Percentiles rank a stretch among this genome's conserved stretches.
These are phyloP conservation scores for Polytolypa hystricis DNA, from an alignment of 2,329 filamentous ascomycete genomes.

Conservation along the genomic window DNA sequence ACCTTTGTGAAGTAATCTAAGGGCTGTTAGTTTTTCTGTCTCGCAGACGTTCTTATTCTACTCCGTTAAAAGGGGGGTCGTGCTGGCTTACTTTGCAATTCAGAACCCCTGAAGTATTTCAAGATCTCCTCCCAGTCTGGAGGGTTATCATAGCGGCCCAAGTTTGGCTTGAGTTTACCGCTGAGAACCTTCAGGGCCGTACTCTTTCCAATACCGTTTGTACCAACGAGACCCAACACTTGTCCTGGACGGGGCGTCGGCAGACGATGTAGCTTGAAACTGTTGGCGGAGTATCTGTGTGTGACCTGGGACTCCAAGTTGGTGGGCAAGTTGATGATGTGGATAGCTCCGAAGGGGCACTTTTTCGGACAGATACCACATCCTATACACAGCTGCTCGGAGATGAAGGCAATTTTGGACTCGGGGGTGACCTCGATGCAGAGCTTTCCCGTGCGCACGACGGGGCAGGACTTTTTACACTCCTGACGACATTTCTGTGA, in stretches of 20 bases:
- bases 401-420: slow-evolving; percentile 96
- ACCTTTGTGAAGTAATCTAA: slow-evolving; percentile 97
- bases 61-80: not conserved
- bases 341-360: slow-evolving; percentile 96
- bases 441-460: slow-evolving; percentile 92
- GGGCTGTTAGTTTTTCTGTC: too few species aligned
- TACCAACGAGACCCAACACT: slow-evolving; percentile 91
- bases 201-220: slow-evolving; percentile 99
- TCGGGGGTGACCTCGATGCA: slow-evolving; percentile 86
- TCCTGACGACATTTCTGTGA: slow-evolving; percentile 94
- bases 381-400: slow-evolving; percentile 88
- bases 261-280: slow-evolving; percentile 96
- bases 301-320: slow-evolving; percentile 98
- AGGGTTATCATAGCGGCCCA: slow-evolving; percentile 89
- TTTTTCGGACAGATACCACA: slow-evolving; percentile 99
- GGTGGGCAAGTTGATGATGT: slow-evolving; percentile 99
- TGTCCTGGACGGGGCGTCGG: slow-evolving; percentile 93
- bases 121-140: slow-evolving; percentile 99
- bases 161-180: slow-evolving; percentile 95
- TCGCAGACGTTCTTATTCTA: too few species aligned
- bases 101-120: slow-evolving; percentile 95
- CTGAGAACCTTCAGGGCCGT: slow-evolving; percentile 98
- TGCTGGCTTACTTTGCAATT: slow-evolving; percentile 72
- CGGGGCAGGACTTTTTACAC: slow-evolving; percentile 97
- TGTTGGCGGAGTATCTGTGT: slow-evolving; percentile 97